phyloP scores from a whole-genome alignment of 805 yeast genomes.

The Metschnikowia drakensbergensis region DNA sequence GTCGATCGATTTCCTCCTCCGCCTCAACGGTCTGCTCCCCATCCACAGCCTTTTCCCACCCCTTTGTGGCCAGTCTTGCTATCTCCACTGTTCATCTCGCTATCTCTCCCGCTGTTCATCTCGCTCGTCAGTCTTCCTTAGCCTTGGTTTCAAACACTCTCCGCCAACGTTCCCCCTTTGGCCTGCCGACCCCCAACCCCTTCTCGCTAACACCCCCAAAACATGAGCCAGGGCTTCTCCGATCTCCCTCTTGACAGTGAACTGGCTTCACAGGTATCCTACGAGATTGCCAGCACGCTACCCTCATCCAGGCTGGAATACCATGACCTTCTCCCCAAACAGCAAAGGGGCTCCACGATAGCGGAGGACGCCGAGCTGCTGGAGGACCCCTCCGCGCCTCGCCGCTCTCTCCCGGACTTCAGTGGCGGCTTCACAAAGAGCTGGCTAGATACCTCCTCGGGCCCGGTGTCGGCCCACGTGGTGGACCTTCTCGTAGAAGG shows the following conservation, averaged over 20 bases:
- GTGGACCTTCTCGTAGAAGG: conserved; percentile 25
- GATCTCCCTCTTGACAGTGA: conserved; percentile 8
- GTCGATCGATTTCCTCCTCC: conserved; percentile 11
- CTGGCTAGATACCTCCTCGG: conserved; percentile 6
- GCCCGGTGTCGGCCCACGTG: conserved; percentile 20
- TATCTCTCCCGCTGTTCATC: too few species aligned
- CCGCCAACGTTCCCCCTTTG: too few species aligned
- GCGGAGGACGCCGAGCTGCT: too few species aligned
- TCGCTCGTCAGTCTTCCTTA: too few species aligned
- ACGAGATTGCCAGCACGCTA: conserved; percentile 1
- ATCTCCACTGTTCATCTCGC: neutral
- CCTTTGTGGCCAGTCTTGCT: neutral
- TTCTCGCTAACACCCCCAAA: neutral
- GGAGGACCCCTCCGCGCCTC: neutral
- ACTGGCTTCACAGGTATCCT: conserved; percentile 10
- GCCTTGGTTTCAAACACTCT: too few species aligned
- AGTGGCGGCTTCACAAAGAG: conserved; percentile 7
- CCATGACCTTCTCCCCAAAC: neutral
- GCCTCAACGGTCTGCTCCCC: neutral
- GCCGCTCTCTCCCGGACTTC: conserved; percentile 1
- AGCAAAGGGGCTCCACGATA: neutral
- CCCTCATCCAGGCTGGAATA: conserved; percentile 4
- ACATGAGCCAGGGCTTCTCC: conserved; percentile 11
- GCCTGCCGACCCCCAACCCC: too few species aligned
- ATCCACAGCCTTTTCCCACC: neutral